A percentile compares a stretch with the other conserved stretches of the same genome.
Conservation (phyloP, 2,329 filamentous ascomycete species). For the Pseudocercospora cruenta region DNA sequence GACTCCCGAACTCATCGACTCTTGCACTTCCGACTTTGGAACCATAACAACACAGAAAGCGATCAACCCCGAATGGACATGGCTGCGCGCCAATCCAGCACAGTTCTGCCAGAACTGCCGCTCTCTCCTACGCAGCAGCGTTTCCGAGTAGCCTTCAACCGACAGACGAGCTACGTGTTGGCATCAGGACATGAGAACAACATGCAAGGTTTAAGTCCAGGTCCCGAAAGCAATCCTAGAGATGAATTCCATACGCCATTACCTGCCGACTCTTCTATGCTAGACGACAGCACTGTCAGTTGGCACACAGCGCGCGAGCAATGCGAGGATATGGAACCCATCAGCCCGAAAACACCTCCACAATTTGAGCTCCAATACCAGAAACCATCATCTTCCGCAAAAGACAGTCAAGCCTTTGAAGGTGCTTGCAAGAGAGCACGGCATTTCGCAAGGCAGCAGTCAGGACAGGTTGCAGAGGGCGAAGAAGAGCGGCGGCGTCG, state of each 20-base stretch:
- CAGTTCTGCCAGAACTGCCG: background rate
- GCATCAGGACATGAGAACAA: background rate
- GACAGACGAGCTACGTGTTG: background rate
- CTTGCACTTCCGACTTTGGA: background rate
- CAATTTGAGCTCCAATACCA: background rate
- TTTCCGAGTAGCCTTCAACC: background rate
- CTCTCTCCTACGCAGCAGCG: background rate
- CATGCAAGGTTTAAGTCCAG: background rate
- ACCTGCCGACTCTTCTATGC: background rate
- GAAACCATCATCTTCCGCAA: background rate
- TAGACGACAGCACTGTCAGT: background rate
- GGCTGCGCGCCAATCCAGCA: background rate
- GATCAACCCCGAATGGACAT: background rate
- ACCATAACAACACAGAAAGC: background rate
- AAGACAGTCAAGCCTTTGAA: background rate
- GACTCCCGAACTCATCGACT: background rate
- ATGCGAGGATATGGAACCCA: background rate
- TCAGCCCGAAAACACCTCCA: slow-evolving; percentile 1
- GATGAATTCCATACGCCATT: background rate
- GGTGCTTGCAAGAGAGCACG: background rate
- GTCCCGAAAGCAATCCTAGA: background rate
- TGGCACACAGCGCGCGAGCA: slow-evolving; percentile 1
- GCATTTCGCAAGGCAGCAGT: background rate
- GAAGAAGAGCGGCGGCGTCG: background rate
- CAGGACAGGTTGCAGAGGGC: background rate